Conservation (phyloP, 768 basidiomycete genomes). For the Lepiota subincarnata region DNA sequence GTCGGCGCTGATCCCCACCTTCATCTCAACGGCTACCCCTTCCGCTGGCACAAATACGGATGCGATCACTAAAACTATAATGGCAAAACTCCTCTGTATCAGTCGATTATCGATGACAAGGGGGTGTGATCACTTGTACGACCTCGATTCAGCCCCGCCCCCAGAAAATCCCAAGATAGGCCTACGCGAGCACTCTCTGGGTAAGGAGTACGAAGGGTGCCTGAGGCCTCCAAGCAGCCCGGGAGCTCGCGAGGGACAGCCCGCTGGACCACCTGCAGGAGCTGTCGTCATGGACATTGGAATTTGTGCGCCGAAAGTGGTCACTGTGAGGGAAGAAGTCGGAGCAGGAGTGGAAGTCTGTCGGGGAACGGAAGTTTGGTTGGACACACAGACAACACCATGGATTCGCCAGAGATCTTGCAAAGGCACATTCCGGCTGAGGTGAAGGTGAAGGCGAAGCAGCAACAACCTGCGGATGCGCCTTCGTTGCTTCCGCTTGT, state of each 20-base stretch:
- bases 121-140: neutral
- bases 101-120: conserved; percentile 3
- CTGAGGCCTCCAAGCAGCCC: conserved; percentile 43
- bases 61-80: neutral
- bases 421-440: conserved; percentile 11
- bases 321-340: neutral
- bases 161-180: too few relatives aligned
- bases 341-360: neutral
- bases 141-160: neutral
- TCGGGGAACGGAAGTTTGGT: conserved; percentile 10
- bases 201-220: conserved; percentile 29
- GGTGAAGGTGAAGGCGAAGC: conserved; percentile 13
- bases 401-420: conserved; percentile 17
- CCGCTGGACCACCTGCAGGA: conserved; percentile 37
- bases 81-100: neutral
- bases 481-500: neutral
- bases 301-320: neutral
- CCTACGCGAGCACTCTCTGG: too few relatives aligned
- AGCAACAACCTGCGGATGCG: neutral
- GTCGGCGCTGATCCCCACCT: neutral
- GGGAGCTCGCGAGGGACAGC: conserved; percentile 49
- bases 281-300: conserved; percentile 7
- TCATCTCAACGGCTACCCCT: too few relatives aligned
- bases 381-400: conserved; percentile 18
- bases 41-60: neutral